These are phyloP conservation scores for Raffaelea deltoideospora DNA, from an alignment of 2,329 filamentous ascomycete species.

Conservation along the genomic window DNA sequence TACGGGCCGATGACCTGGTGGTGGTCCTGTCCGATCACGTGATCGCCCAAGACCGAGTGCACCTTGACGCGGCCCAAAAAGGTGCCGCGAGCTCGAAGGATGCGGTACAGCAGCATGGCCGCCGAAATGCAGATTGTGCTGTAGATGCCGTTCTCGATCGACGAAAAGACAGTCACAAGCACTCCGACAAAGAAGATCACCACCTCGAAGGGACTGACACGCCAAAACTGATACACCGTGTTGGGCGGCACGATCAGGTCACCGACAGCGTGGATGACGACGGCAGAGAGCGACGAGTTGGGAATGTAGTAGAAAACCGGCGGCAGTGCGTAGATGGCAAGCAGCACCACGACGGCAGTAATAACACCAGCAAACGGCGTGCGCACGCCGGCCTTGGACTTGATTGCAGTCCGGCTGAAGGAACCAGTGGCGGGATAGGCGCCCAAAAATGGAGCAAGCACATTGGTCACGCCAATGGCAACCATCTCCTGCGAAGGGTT, in stretches of 20 bases:
- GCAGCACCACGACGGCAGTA: constrained; percentile 58
- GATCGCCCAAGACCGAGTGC: constrained; percentile 69
- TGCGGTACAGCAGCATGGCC: constrained; percentile 66
- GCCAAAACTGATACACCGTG: constrained; percentile 90
- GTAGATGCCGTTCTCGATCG: constrained; percentile 89
- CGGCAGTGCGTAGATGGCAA: constrained; percentile 65
- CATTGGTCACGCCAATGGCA: constrained; percentile 81
- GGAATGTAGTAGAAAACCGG: constrained; percentile 74
- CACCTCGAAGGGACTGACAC: constrained; percentile 77
- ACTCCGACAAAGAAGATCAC: constrained; percentile 90
- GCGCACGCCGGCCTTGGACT: constrained; percentile 69
- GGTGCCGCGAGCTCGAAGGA: constrained; percentile 66
- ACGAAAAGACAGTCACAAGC: constrained; percentile 72
- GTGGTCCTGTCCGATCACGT: constrained; percentile 49
- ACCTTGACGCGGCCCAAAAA: constrained; percentile 76
- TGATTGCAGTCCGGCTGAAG: constrained; percentile 59
- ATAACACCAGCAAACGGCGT: constrained; percentile 68
- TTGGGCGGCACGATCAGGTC: constrained; percentile 82
- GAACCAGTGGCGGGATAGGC: constrained; percentile 80
- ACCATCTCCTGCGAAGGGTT: constrained; percentile 94
- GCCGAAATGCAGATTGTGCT: constrained; percentile 64
- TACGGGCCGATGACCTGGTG: constrained; percentile 29
- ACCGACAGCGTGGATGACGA: constrained; percentile 74
- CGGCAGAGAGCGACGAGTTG: constrained; percentile 50
- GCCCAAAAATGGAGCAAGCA: constrained; percentile 83